Conservation (phyloP, 768 basidiomycete species). For the Glaciozyma antarctica region DNA sequence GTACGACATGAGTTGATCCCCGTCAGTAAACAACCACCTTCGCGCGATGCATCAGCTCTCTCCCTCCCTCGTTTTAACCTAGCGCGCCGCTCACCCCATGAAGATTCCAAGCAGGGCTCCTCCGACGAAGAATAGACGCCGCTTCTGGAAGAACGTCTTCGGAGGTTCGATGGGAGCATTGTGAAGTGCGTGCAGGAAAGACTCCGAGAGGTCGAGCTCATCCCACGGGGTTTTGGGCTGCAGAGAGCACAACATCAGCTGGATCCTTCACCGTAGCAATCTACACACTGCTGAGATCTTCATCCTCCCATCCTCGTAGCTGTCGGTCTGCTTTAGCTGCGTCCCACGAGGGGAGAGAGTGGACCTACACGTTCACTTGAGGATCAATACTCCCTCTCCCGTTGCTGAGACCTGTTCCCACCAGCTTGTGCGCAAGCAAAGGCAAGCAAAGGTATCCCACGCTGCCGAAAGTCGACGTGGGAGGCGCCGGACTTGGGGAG, state of each 20-base stretch:
- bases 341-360: too few species aligned
- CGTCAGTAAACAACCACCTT: slow-evolving; percentile 29
- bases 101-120: slow-evolving; percentile 20
- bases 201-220: slow-evolving; percentile 23
- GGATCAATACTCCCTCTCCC: too few species aligned
- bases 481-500: too few species aligned
- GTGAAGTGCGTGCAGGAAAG: neutral
- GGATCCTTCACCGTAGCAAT: neutral
- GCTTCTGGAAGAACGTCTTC: slow-evolving; percentile 5
- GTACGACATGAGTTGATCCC: slow-evolving; percentile 20
- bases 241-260: neutral
- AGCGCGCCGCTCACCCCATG: neutral
- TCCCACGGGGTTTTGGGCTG: slow-evolving; percentile 22
- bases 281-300: neutral
- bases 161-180: slow-evolving; percentile 6
- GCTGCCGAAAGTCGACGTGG: neutral
- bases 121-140: slow-evolving; percentile 6
- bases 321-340: too few species aligned
- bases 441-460: too few species aligned
- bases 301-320: slow-evolving; percentile 1
- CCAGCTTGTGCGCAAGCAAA: too few species aligned
- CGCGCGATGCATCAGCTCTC: neutral
- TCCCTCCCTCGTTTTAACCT: neutral
- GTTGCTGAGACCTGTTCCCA: too few species aligned
- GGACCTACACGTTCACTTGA: too few species aligned